These are phyloP conservation scores for Sphenostylis stenocarpa DNA, from an alignment of 306 rosid genomes.

Conservation along the genomic window DNA sequence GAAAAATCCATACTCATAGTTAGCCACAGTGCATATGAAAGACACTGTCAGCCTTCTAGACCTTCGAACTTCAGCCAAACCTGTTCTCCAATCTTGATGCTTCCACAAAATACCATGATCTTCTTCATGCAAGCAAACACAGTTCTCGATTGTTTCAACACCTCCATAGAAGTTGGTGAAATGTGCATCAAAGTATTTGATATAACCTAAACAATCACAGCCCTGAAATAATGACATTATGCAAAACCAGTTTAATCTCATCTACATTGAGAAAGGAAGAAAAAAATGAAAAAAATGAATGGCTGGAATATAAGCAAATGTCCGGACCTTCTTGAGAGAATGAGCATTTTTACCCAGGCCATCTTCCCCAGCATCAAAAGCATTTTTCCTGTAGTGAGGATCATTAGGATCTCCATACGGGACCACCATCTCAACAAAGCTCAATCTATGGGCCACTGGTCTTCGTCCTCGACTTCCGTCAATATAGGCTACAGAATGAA, in stretches of 20 bases:
- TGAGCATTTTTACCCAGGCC: slow-evolving; percentile 84
- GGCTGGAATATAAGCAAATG: neutral
- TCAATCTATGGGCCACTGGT: slow-evolving; percentile 73
- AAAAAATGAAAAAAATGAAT: neutral
- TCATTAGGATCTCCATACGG: slow-evolving; percentile 88
- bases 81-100: slow-evolving; percentile 91
- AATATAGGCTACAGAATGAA: slow-evolving; percentile 67
- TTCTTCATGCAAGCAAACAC: slow-evolving; percentile 86
- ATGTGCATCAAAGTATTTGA: slow-evolving; percentile 78
- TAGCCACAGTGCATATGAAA: slow-evolving; percentile 78
- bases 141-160: slow-evolving; percentile 79
- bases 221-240: slow-evolving; percentile 54
- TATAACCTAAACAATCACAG: slow-evolving; percentile 77
- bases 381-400: slow-evolving; percentile 86
- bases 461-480: slow-evolving; percentile 82
- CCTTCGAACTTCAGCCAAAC: slow-evolving; percentile 79
- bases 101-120: slow-evolving; percentile 86
- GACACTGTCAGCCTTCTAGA: slow-evolving; percentile 81
- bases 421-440: slow-evolving; percentile 88
- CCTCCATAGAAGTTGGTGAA: slow-evolving; percentile 75
- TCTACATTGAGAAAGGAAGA: slow-evolving; percentile 19
- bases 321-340: slow-evolving; percentile 72
- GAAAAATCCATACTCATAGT: slow-evolving; percentile 79
- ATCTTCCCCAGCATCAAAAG: slow-evolving; percentile 90
- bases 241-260: slow-evolving; percentile 20